A percentile compares a stretch with the other conserved stretches of the same genome.
These are phyloP conservation scores for Penicillium sp. DNA, from an alignment of 2,329 filamentous ascomycete genomes.

Conservation along the genomic window DNA sequence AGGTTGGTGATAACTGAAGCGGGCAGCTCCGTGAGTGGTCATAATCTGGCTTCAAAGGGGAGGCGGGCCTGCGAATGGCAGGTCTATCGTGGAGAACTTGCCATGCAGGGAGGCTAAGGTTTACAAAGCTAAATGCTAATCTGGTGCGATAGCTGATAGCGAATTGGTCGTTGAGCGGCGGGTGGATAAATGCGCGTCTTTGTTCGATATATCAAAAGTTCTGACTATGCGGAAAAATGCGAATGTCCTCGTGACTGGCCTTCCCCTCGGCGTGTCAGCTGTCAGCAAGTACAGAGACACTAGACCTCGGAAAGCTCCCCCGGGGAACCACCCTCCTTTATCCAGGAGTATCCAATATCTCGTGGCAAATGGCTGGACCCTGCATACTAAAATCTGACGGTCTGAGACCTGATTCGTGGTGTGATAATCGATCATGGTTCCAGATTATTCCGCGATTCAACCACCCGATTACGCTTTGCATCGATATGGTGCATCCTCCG, in stretches of 20 bases:
- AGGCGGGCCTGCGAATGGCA: not conserved
- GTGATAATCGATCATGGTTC: too few species aligned
- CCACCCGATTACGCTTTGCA: too few species aligned
- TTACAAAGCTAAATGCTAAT: conserved; percentile 1
- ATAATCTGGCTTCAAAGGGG: not conserved
- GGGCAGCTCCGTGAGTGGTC: conserved; percentile 19
- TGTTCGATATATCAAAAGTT: not conserved
- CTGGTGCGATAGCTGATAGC: not conserved
- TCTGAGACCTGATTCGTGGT: too few species aligned
- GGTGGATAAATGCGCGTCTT: not conserved
- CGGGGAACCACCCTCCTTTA: not conserved
- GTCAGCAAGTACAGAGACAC: not conserved
- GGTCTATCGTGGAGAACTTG: conserved; percentile 2
- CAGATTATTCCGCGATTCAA: too few species aligned
- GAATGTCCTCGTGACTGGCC: not conserved
- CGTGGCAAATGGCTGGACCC: too few species aligned
- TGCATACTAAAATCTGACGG: too few species aligned
- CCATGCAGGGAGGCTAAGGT: conserved; percentile 6
- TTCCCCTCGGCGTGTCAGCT: not conserved
- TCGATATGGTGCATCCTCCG: too few species aligned
- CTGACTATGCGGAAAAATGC: not conserved
- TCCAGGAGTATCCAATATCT: too few species aligned
- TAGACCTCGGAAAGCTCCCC: not conserved
- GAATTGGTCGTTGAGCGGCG: not conserved
- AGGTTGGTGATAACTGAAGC: conserved; percentile 17